Evolutionary conservation across 768 basidiomycete genomes (phyloP), one percentile per base, ranked within the genome.

Genomic region (Pulveroboletus ravenelii): DNA sequence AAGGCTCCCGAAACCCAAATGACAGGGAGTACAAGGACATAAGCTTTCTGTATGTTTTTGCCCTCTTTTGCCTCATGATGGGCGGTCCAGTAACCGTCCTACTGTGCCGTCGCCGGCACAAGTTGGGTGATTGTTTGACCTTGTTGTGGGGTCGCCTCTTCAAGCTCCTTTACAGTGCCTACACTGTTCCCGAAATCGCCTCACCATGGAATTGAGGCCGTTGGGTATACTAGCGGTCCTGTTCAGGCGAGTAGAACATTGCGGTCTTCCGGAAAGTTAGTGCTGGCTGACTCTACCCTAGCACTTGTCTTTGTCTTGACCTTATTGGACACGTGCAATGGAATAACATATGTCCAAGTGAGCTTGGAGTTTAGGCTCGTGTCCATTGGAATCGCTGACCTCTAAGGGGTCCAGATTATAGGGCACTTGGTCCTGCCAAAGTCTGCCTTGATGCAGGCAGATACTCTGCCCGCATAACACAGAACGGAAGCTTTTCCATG

Each of bases 1-100:
- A 98, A 0, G 96, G 95, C 61, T 93, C 84, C 40, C 93, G 75
- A 68, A 97, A 98, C 6, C 88, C 88, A 68, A 97, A 97, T 2
- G 85, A 78, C 67, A 87, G 79, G 53, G 78, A 80, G 66, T 97
- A 97, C 43, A 94, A 72, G 14, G 83, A 78, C 94, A 99, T 98
- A 47, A 95, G 87, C 65, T 93, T 93, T 57, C 87, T 81, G 71
- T 97, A 97, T 1, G 85, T 81, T 70, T 99, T 99, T 25, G 93
- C 92, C 65, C 96, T 79, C 72, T 91, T 96, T 72, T 96, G 92
- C 48, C 93, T 78, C 96, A 99, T 99, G 34, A 58, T 67, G 50
- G 36, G 18, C 37, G 14, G 12, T 31, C 7, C 45, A 29, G 37
- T 23, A 23, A 0, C n/a, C n/a, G n/a, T n/a, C n/a, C n/a, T n/a